Base-by-base conservation (phyloP, 495 filamentous ascomycete species). In the Cladorrhinum samala region DNA sequence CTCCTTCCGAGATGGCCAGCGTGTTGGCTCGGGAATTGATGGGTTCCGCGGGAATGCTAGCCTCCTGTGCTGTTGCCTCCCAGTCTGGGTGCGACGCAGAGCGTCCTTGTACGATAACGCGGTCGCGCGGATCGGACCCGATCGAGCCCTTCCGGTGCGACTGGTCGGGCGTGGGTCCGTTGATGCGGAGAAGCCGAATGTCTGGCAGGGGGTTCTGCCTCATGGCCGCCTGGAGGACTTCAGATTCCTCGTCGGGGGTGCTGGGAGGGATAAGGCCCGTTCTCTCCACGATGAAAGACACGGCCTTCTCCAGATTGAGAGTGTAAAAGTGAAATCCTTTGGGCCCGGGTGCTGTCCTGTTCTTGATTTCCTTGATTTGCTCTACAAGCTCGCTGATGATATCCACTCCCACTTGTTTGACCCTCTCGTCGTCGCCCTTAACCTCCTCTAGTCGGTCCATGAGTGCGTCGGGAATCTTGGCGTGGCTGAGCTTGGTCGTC, bases 251-350 rank as follows among this genome's bases (percentile, higher is more conserved):
- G 14, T 64, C 63, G 23, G 72, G 74, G 2, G 77, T 72, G 24
- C 70, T 72, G 0, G 76, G 69, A 9, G 86, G 85, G 50, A 97
- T 93, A 19, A 98, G 80, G n/a, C 87, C 74, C 41, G 84, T 88
- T 40, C 85, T 73, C 71, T 97, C 92, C 3, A 97, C 69, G 50
- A 98, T 88, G 60, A 96, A 95, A 0, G 91, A 85, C 3, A 98
- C 89, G 1, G 89, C 89, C 69, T 98, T 98, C 65, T 98, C 93
- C 9, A 98, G 75, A 68, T 98, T 98, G 27, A 98, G 72, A 0
- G 94, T 97, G 60, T 96, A 98, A 72, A 98, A 98, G 62, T 98
- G 93, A 72, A 96, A 96, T 13, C 93, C 93, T 50, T 82, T 77
- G 11, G 80, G 83, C 2, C 76, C 74, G 2, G 46, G 11, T 2